Conservation (phyloP, 805 yeast species). For the Saccharomyces kudriavzevii region DNA sequence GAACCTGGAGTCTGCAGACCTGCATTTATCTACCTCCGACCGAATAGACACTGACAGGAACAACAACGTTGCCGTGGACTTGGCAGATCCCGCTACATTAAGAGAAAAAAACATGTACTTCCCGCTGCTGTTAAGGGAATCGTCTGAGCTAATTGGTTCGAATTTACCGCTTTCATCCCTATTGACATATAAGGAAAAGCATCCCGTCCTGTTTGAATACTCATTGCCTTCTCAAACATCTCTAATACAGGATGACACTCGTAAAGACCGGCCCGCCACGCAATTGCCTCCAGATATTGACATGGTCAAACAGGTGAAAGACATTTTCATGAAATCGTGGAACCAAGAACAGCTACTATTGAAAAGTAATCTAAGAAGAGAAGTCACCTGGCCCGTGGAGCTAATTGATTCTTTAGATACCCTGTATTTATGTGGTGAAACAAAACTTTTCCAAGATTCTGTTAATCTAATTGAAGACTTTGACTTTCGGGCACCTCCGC, state of each 20-base stretch:
- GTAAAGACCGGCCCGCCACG: constrained; percentile 1
- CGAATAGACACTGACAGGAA: background rate
- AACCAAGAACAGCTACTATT: constrained; percentile 9
- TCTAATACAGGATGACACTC: background rate
- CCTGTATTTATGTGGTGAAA: constrained; percentile 38
- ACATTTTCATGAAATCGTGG: constrained; percentile 40
- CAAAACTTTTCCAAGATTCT: constrained; percentile 34
- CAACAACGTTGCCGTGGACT: background rate
- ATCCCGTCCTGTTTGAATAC: constrained; percentile 22
- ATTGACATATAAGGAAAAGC: constrained; percentile 17
- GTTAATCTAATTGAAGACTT: constrained; percentile 31
- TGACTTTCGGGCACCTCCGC: constrained; percentile 36
- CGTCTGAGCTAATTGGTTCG: background rate
- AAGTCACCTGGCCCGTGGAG: constrained; percentile 38
- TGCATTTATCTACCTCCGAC: background rate
- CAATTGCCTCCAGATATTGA: constrained; percentile 8
- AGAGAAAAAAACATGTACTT: constrained; percentile 34
- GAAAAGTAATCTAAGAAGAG: constrained; percentile 1
- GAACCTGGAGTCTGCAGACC: background rate
- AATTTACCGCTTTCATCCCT: constrained; percentile 10
- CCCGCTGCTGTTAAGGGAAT: constrained; percentile 28
- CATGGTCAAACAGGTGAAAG: constrained; percentile 28
- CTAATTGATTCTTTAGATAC: constrained; percentile 47
- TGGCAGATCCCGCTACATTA: constrained; percentile 18
- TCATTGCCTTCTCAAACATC: constrained; percentile 14